Evolutionary conservation across 208 protist species (phyloP).

Genomic region (Wallacemonas sp.): DNA sequence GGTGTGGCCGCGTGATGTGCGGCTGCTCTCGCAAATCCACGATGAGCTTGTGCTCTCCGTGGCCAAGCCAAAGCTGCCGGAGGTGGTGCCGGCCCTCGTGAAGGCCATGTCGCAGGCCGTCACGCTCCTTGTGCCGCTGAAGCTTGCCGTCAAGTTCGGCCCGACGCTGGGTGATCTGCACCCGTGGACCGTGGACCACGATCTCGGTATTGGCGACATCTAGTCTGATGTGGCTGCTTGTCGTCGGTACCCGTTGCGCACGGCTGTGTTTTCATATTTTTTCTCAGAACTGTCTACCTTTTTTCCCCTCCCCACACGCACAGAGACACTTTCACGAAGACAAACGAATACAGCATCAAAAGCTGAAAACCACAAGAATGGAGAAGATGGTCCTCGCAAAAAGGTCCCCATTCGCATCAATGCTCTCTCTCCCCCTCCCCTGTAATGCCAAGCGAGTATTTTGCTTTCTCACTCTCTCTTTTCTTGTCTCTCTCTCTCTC

Average conservation of each 20-base stretch:
- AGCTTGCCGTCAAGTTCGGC: conserved; percentile 68
- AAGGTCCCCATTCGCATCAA: no score
- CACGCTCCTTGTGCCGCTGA: conserved; percentile 55
- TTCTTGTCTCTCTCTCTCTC: not conserved
- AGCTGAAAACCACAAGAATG: no score
- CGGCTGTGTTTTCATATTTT: not conserved
- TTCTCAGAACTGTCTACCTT: not conserved
- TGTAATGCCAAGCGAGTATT: not conserved
- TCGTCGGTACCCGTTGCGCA: no score
- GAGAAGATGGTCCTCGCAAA: no score
- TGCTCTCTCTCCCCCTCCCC: no score
- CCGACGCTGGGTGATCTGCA: conserved; percentile 64
- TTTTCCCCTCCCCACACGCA: no score
- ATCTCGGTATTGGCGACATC: conserved; percentile 49
- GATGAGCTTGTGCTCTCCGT: conserved; percentile 64
- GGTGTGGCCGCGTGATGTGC: conserved; percentile 29
- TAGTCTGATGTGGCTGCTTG: no score
- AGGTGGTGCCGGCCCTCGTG: conserved; percentile 34
- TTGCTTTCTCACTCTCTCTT: not conserved
- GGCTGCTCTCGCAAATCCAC: conserved; percentile 64
- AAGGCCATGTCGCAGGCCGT: conserved; percentile 47
- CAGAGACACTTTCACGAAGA: no score
- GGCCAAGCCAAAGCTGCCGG: conserved; percentile 21
- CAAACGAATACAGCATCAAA: no score
- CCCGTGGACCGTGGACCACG: conserved; percentile 78